Evolutionary conservation across 1,284 basidiomycete genomes (phyloP).

Genomic region (Moniliella sp.): DNA sequence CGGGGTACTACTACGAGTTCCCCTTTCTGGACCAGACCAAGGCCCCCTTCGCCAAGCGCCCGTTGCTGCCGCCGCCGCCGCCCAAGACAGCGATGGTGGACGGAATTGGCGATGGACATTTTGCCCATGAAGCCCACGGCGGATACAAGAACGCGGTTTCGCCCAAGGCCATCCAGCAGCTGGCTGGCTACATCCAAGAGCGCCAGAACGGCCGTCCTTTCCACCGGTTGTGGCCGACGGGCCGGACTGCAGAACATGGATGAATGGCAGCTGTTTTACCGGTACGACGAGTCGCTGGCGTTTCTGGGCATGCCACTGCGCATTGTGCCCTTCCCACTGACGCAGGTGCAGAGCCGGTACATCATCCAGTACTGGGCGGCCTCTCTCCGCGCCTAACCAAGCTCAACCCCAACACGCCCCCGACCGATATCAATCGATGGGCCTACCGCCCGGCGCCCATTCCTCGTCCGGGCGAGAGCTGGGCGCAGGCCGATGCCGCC

Average conservation of each 20-base stretch:
- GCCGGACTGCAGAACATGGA: conserved; percentile 15
- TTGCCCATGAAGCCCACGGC: no score
- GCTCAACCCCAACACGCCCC: not conserved
- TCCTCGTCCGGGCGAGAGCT: conserved; percentile 1
- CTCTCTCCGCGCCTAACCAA: not conserved
- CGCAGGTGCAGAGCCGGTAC: conserved; percentile 15
- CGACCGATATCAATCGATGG: conserved; percentile 1
- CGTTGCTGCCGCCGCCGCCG: conserved; percentile 5
- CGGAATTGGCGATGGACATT: no score
- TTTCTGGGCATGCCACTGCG: conserved; percentile 18
- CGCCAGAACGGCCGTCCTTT: no score
- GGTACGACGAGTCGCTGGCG: conserved; percentile 9
- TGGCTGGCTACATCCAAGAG: no score
- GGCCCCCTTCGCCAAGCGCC: conserved; percentile 5
- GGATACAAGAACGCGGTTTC: no score
- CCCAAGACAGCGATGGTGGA: no score
- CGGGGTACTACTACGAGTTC: conserved; percentile 21
- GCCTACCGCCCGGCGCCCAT: not conserved
- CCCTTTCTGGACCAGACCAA: conserved; percentile 9
- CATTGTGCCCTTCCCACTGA: conserved; percentile 26
- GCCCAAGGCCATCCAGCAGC: no score
- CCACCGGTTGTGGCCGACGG: conserved; percentile 1
- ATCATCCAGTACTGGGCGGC: conserved; percentile 4
- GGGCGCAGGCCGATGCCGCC: not conserved
- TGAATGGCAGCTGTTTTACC: conserved; percentile 26